phyloP scores from a whole-genome alignment of 2,329 filamentous ascomycete species.

The Aureobasidium sp. region DNA sequence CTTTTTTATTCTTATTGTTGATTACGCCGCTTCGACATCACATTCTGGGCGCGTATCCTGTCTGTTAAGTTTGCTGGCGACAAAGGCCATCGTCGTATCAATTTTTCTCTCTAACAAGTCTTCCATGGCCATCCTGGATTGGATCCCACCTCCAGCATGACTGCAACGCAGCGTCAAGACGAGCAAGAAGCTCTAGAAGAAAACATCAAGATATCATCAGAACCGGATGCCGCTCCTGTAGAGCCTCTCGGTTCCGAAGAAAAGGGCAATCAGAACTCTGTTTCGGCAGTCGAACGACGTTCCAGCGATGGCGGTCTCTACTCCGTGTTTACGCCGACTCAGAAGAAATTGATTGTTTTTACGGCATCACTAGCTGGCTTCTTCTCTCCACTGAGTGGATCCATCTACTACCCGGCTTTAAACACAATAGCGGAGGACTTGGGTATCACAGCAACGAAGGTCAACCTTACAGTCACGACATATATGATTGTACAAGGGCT shows the following conservation, averaged over 20 bases:
- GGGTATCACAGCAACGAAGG: slow-evolving; percentile 34
- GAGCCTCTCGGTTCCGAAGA: not conserved
- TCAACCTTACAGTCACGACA: slow-evolving; percentile 46
- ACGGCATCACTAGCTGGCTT: slow-evolving; percentile 24
- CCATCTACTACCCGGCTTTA: slow-evolving; percentile 35
- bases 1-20: not conserved
- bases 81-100: not conserved
- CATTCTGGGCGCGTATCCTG: not conserved
- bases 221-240: not conserved
- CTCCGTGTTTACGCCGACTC: slow-evolving; percentile 25
- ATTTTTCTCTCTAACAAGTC: not conserved
- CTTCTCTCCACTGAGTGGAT: slow-evolving; percentile 30
- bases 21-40: not conserved
- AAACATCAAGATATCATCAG: not conserved
- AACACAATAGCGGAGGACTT: slow-evolving; percentile 30
- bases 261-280: not conserved
- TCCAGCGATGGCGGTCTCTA: slow-evolving; percentile 18
- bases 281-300: not conserved
- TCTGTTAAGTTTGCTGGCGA: not conserved
- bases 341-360: slow-evolving; percentile 27
- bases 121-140: not conserved
- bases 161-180: not conserved
- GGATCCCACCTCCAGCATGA: not conserved
- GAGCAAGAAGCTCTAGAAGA: not conserved
- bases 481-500: slow-evolving; percentile 37